Percentiles rank a stretch among this genome's conserved stretches.
Conservation (phyloP, 106 monocot species). For the Hemerocallis citrina region DNA sequence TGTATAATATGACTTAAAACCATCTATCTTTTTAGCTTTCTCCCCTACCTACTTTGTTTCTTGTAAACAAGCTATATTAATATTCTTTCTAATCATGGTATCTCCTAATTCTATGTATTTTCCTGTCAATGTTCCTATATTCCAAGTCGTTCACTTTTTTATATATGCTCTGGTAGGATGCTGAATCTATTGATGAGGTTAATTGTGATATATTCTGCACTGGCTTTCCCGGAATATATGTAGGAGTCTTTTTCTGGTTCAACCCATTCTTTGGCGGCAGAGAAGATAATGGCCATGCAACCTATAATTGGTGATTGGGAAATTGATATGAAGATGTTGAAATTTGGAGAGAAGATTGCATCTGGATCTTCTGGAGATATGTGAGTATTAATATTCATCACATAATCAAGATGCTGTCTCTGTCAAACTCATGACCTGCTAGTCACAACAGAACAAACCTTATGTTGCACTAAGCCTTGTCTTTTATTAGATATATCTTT, state of each 20-base stretch:
- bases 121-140: too few relatives aligned
- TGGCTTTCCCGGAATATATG: slow-evolving; percentile 13
- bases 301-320: slow-evolving; percentile 44
- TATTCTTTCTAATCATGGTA: too few relatives aligned
- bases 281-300: slow-evolving; percentile 24
- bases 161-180: slow-evolving; percentile 2
- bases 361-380: slow-evolving; percentile 77
- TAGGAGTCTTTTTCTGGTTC: slow-evolving; percentile 55
- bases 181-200: not conserved
- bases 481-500: too few relatives aligned
- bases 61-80: too few relatives aligned
- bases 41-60: too few relatives aligned
- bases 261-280: slow-evolving; percentile 12
- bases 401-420: too few relatives aligned
- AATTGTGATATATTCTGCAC: not conserved
- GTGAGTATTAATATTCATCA: slow-evolving; percentile 33
- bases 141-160: slow-evolving; percentile 1
- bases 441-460: too few relatives aligned
- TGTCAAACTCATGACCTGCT: too few relatives aligned
- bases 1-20: too few relatives aligned
- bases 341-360: slow-evolving; percentile 63
- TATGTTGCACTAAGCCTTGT: too few relatives aligned
- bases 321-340: slow-evolving; percentile 62
- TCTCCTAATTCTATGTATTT: too few relatives aligned
- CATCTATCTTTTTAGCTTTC: too few relatives aligned